Evolutionary conservation across 495 filamentous ascomycete species (phyloP), one percentile per base, ranked within the genome.

Genomic region (Aspergillus ellipticus): DNA sequence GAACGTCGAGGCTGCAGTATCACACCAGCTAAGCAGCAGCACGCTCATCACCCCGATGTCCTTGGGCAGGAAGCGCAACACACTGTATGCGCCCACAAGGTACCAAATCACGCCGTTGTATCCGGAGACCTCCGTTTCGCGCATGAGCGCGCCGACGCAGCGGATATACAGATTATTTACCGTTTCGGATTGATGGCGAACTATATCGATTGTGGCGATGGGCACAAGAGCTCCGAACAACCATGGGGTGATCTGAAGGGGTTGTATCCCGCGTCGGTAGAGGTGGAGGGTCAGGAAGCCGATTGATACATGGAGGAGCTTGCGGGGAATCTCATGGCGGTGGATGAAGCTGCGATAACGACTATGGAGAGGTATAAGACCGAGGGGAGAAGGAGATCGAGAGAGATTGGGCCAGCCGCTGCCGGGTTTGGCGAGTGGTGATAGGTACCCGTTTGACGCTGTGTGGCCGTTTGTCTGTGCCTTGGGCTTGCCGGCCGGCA

Each of bases 71-170:
- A 90, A 92, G 54, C 83, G 79, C 41, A 99, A 80, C 21, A 89
- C 92, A 16, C 83, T 80, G 78, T 90, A 97, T 19, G 92, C 86
- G 13, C 94, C 94, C 10, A 96, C 80, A 6, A 99, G 82, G 64
- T 97, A 99, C 81, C 89, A 96, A 53, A 99, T 92, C 51, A 97
- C 93, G 39, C 94, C 94, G 66, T 99, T 99, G 77, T 88, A 97
- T 31, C 89, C 89, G 15, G 82, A 75, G 51, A 92, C 96, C 72
- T 99, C 94, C 52, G 85, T 89, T 76, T 99, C 94, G 52, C 94
- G 88, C 94, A 99, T 99, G 54, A 97, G 77, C 13, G 91, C 89
- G 31, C 94, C 94, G 17, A 96, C 64, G 33, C 82, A 83, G 26
- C 80, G 82, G 56, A 96, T 92, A 66, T 99, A 99, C 26, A 97